Evolutionary conservation across 2,329 filamentous ascomycete species (phyloP).

Genomic region (Pestalotiopsis sp.): DNA sequence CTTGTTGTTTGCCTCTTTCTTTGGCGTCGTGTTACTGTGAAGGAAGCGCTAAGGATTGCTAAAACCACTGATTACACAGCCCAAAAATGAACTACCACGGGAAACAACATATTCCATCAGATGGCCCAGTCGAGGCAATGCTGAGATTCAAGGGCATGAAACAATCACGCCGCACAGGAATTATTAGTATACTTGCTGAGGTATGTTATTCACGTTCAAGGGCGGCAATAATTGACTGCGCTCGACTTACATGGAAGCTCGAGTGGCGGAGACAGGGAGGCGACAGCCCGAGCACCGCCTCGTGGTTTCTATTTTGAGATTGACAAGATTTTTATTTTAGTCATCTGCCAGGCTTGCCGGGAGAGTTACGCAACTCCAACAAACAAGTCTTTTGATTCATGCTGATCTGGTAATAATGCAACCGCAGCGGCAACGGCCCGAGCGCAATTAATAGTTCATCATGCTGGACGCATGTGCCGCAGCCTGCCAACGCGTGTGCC

Average conservation of each 20-base stretch:
- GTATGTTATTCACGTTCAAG: neutral
- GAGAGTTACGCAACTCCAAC: neutral
- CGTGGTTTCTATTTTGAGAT: constrained; percentile 8
- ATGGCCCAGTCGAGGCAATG: neutral
- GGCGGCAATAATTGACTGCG: neutral
- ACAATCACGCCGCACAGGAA: neutral
- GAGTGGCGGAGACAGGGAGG: neutral
- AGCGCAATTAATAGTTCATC: neutral
- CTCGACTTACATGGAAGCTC: neutral
- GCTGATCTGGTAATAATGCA: neutral
- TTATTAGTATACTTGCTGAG: neutral
- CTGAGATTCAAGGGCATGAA: neutral
- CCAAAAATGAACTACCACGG: neutral
- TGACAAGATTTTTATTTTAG: neutral
- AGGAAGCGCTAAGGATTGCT: neutral
- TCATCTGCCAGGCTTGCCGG: neutral
- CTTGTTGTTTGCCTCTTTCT: neutral
- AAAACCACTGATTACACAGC: neutral
- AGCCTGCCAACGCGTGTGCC: neutral
- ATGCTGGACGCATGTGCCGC: neutral
- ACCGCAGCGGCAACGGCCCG: neutral
- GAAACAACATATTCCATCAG: neutral
- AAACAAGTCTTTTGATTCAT: neutral
- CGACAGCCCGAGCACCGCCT: neutral
- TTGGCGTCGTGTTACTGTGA: neutral